Evolutionary conservation across 1,139 yeast species (phyloP).

Genomic region (Meyerozyma sp.): DNA sequence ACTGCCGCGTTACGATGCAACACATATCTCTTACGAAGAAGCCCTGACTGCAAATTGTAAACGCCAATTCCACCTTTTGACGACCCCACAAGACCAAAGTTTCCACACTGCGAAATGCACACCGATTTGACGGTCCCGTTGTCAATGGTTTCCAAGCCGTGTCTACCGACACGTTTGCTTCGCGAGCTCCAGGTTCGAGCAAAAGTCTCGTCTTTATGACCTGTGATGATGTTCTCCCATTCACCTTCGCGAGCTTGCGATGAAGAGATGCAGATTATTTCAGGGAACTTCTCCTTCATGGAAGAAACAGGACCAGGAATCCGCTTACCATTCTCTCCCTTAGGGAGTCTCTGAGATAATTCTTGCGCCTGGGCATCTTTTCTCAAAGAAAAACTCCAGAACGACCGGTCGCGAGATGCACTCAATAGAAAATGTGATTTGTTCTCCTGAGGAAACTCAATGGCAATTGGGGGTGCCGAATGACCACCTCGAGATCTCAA

Average conservation of each 20-base stretch:
- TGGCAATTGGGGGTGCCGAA: slow-evolving; percentile 79
- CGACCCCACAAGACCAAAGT: slow-evolving; percentile 92
- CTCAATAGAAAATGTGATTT: slow-evolving; percentile 81
- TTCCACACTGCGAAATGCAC: slow-evolving; percentile 87
- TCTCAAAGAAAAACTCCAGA: slow-evolving; percentile 89
- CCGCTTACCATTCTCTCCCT: slow-evolving; percentile 48
- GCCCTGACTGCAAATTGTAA: slow-evolving; percentile 88
- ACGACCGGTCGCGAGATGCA: slow-evolving; percentile 79
- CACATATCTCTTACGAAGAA: slow-evolving; percentile 57
- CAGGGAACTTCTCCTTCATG: slow-evolving; percentile 66
- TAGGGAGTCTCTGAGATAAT: slow-evolving; percentile 72
- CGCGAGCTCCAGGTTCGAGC: slow-evolving; percentile 94
- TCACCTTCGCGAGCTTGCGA: slow-evolving; percentile 79
- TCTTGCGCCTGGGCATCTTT: slow-evolving; percentile 97
- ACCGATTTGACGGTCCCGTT: slow-evolving; percentile 78
- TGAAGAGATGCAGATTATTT: slow-evolving; percentile 66
- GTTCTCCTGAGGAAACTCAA: slow-evolving; percentile 71
- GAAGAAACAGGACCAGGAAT: slow-evolving; percentile 52
- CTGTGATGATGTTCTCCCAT: slow-evolving; percentile 94
- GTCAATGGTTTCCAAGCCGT: slow-evolving; percentile 67
- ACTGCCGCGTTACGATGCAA: slow-evolving; percentile 69
- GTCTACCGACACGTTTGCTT: slow-evolving; percentile 74
- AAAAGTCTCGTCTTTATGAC: slow-evolving; percentile 75
- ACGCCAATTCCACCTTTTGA: slow-evolving; percentile 83
- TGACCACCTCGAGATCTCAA: slow-evolving; percentile 96